These are phyloP conservation scores for Dictyostelium purpureum DNA, from an alignment of 78 protist genomes.

Conservation along the genomic window DNA sequence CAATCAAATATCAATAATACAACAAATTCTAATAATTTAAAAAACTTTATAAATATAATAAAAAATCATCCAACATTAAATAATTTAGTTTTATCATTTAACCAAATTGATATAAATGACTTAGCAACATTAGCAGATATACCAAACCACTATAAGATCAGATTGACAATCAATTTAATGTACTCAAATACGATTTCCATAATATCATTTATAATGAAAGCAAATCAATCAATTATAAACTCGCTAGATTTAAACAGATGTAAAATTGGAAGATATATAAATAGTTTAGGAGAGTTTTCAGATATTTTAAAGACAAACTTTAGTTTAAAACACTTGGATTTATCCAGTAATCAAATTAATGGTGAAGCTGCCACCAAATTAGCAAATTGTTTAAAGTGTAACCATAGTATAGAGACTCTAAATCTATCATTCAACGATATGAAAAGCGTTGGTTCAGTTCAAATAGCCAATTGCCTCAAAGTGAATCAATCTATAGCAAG, in stretches of 20 bases:
- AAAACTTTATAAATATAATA: not conserved
- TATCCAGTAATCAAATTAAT: conserved; percentile 17
- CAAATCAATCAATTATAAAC: conserved; percentile 21
- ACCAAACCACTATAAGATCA: conserved; percentile 18
- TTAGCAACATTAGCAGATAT: not conserved
- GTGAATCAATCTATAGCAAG: not conserved
- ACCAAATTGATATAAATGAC: conserved; percentile 44
- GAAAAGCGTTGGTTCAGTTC: not conserved
- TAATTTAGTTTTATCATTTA: conserved; percentile 24
- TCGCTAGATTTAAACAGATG: conserved; percentile 7
- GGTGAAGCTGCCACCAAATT: conserved; percentile 23
- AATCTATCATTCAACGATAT: conserved; percentile 45
- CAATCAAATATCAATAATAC: too few relatives aligned
- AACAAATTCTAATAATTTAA: not conserved
- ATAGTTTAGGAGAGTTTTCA: not conserved
- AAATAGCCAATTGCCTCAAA: conserved; percentile 15
- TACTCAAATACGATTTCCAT: not conserved
- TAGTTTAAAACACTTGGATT: conserved; percentile 16
- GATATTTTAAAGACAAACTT: not conserved
- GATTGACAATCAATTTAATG: conserved; percentile 39
- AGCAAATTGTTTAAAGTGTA: not conserved
- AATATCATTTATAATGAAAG: conserved; percentile 19
- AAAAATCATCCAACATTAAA: conserved; percentile 18
- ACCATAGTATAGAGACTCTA: not conserved
- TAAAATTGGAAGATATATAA: conserved; percentile 27